Evolutionary conservation across 2,329 filamentous ascomycete genomes (phyloP), one percentile per base, ranked within the genome.

Genomic region (Ophiostoma perfectum): DNA sequence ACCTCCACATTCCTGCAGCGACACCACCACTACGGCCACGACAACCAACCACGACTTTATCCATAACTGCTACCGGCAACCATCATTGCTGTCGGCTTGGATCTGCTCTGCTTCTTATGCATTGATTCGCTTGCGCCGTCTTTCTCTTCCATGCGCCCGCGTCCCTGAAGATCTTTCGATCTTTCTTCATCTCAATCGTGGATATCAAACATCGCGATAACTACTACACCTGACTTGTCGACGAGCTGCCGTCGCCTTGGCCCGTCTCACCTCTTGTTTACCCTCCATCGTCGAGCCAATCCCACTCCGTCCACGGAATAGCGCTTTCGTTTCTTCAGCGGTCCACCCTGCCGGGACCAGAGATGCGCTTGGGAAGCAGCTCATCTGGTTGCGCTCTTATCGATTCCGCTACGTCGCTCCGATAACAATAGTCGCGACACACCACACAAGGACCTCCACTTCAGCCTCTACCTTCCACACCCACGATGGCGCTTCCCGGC

Each of bases 401-500:
- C 38, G 38, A 62, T 8, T 41, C 36, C 7, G 6, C 18, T 12
- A 3, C 27, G 12, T 58, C 38, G n/a, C 49, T 55, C 36, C 58
- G 58, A 55, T 55, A 52, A 52, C 47, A 5, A 52, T 18, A 52
- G 6, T 27, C 47, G 18, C 47, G 27, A 52, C n/a, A 18, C 16
- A 52, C 47, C 27, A 27, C 42, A 45, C 5, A 45, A 3, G 14
- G 2, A 45, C 7, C 9, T 12, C 9, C 6, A 45, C n/a, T 12
- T 11, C 42, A 45, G 14, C 42, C 3, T 45, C 4, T 45, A 12
- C 6, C 8, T 12, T 44, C 5, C 14, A 38, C 11, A 11, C 8
- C n/a, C 39, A 66, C 60, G 39, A 70, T 70, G 69, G 64, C 58
- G 7, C 47, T 64, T 7, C 62, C 65, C 8, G 55, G 64, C 65